Evolutionary conservation across 345 rosid species (phyloP).

Genomic region (Litchi chinensis): DNA sequence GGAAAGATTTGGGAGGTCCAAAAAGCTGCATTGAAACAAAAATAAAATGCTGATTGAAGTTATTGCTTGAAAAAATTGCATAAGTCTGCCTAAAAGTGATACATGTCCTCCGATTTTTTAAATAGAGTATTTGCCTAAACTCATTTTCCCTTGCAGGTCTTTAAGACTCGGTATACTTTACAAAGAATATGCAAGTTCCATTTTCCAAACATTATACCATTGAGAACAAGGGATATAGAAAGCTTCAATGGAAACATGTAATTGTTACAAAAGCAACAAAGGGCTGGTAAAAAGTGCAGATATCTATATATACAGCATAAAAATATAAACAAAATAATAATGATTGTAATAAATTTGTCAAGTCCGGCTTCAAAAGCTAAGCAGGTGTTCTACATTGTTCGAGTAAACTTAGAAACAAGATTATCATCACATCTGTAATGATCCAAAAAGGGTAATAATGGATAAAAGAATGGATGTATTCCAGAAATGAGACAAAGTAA

Average conservation of each 20-base stretch:
- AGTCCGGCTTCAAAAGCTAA: neutral
- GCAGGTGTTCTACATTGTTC: neutral
- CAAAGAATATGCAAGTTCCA: neutral
- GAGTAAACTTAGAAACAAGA: neutral
- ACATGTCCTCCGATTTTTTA: neutral
- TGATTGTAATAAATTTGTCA: neutral
- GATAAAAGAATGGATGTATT: conserved; percentile 3
- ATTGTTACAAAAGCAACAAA: neutral
- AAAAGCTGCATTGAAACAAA: conserved; percentile 60
- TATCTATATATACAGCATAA: neutral
- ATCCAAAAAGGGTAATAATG: conserved; percentile 1
- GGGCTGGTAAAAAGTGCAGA: neutral
- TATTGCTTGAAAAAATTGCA: neutral
- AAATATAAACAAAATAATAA: neutral
- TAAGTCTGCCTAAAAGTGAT: neutral
- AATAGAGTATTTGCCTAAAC: conserved; percentile 5
- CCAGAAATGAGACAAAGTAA: neutral
- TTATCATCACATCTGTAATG: neutral
- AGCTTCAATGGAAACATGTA: neutral
- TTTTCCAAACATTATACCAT: neutral
- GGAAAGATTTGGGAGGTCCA: conserved; percentile 88
- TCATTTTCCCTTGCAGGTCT: neutral
- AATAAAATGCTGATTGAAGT: conserved; percentile 21
- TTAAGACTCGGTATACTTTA: neutral
- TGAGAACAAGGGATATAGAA: neutral